phyloP scores from a whole-genome alignment of 495 filamentous ascomycete genomes.

The Pyrenopolyporus hunteri region DNA sequence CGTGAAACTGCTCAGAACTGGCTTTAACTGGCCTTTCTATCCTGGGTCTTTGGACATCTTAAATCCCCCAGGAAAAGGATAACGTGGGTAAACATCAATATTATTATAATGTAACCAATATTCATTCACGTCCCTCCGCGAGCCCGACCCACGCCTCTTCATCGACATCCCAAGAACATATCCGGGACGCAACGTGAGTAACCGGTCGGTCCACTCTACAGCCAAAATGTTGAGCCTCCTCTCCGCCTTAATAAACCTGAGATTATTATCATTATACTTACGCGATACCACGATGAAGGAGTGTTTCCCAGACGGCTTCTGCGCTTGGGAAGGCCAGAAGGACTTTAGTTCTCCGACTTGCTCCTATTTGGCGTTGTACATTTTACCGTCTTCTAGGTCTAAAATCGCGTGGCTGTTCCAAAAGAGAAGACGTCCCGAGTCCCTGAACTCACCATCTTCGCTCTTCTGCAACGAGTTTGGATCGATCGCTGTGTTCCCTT shows the following conservation, averaged over 20 bases:
- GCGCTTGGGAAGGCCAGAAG: background rate
- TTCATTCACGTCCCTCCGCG: conserved; percentile 11
- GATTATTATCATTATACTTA: conserved; percentile 8
- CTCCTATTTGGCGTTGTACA: conserved; percentile 12
- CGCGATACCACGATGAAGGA: conserved; percentile 21
- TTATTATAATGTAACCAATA: conserved; percentile 11
- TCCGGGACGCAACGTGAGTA: conserved; percentile 8
- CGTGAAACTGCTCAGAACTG: no score
- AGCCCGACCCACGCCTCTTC: conserved; percentile 20
- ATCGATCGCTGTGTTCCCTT: conserved; percentile 6
- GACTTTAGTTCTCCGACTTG: conserved; percentile 4
- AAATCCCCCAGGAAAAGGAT: no score
- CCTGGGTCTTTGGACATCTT: no score
- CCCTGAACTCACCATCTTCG: conserved; percentile 11
- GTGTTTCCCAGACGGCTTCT: conserved; percentile 4
- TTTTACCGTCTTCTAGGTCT: conserved; percentile 1
- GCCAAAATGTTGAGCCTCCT: conserved; percentile 5
- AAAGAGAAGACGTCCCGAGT: conserved; percentile 24
- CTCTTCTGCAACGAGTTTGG: background rate
- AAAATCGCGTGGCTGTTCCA: conserved; percentile 29
- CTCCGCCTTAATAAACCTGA: conserved; percentile 13
- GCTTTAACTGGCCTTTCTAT: no score
- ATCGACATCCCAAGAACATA: background rate
- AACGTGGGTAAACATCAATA: no score
- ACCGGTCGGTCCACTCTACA: conserved; percentile 17